These are phyloP conservation scores for Phialocephala sp. DNA, from an alignment of 2,329 filamentous ascomycete species.

Conservation along the genomic window DNA sequence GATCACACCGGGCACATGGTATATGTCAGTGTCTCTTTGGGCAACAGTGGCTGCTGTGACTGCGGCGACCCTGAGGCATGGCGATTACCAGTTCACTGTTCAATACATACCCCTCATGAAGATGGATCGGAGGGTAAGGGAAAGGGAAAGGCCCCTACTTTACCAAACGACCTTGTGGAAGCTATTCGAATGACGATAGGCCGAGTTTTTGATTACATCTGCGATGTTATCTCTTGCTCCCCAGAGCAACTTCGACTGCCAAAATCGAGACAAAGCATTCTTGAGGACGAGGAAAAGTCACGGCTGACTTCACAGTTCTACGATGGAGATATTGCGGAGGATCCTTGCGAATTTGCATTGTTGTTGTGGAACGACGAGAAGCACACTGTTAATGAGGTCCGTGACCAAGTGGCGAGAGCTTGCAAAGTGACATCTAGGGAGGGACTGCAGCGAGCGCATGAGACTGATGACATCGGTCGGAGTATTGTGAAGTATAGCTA, in stretches of 20 bases:
- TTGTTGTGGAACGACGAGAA: constrained; percentile 99
- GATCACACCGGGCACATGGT: constrained; percentile 95
- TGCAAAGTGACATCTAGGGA: constrained; percentile 75
- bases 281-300: constrained; percentile 80
- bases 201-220: constrained; percentile 89
- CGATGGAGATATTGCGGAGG: constrained; percentile 64
- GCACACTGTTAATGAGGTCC: constrained; percentile 90
- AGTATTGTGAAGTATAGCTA: constrained; percentile 80
- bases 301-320: constrained; percentile 80
- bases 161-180: constrained; percentile 77
- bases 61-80: constrained; percentile 97
- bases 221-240: constrained; percentile 96
- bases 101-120: constrained; percentile 81
- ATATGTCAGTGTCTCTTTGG: constrained; percentile 83
- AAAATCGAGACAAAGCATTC: constrained; percentile 82
- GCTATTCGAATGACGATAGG: constrained; percentile 87
- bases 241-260: constrained; percentile 89
- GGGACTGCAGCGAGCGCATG: constrained; percentile 77
- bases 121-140: constrained; percentile 53
- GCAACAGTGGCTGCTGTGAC: constrained; percentile 96
- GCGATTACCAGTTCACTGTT: constrained; percentile 85
- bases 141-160: constrained; percentile 63
- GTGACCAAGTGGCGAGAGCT: constrained; percentile 86
- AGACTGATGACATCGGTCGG: constrained; percentile 87
- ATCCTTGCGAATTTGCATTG: constrained; percentile 78